Evolutionary conservation across 2,329 filamentous ascomycete species (phyloP).

Genomic region (Venturia carpophila): DNA sequence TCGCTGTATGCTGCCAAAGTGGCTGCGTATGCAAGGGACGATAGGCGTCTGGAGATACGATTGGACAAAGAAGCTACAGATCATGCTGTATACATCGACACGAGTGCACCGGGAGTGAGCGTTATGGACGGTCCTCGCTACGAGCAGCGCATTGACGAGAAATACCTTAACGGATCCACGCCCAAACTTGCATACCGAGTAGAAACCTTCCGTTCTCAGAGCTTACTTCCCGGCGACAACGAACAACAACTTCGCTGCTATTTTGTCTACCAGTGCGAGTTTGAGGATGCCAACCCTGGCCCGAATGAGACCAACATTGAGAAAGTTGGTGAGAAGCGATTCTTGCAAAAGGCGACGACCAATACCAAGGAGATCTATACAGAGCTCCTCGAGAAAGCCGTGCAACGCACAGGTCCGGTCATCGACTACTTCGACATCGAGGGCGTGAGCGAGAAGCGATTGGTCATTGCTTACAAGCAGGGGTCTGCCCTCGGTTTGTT

Average conservation of each 20-base stretch:
- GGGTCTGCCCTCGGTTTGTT: conserved; percentile 89
- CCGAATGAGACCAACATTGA: conserved; percentile 81
- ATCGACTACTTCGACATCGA: conserved; percentile 98
- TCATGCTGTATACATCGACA: conserved; percentile 98
- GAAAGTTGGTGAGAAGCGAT: conserved; percentile 84
- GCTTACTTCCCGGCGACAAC: conserved; percentile 64
- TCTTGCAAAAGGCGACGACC: conserved; percentile 88
- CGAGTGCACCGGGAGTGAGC: conserved; percentile 78
- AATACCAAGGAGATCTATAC: conserved; percentile 97
- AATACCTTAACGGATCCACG: conserved; percentile 73
- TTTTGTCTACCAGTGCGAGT: conserved; percentile 96
- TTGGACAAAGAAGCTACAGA: conserved; percentile 91
- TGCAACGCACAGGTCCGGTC: conserved; percentile 80
- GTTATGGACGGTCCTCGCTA: conserved; percentile 76
- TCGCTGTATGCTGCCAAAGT: conserved; percentile 96
- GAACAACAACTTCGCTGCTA: conserved; percentile 90
- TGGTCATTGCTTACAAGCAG: conserved; percentile 91
- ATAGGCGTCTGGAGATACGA: conserved; percentile 91
- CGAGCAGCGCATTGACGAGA: conserved; percentile 86
- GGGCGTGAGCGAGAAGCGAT: conserved; percentile 79
- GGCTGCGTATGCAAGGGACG: conserved; percentile 73
- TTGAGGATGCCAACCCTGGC: conserved; percentile 64
- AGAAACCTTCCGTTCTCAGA: conserved; percentile 86
- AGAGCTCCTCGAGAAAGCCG: conserved; percentile 80
- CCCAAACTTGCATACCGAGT: conserved; percentile 74